Percentiles rank a stretch among this genome's conserved stretches.
phyloP scores from a whole-genome alignment of 768 basidiomycete genomes.

The Lyophyllum semitale region DNA sequence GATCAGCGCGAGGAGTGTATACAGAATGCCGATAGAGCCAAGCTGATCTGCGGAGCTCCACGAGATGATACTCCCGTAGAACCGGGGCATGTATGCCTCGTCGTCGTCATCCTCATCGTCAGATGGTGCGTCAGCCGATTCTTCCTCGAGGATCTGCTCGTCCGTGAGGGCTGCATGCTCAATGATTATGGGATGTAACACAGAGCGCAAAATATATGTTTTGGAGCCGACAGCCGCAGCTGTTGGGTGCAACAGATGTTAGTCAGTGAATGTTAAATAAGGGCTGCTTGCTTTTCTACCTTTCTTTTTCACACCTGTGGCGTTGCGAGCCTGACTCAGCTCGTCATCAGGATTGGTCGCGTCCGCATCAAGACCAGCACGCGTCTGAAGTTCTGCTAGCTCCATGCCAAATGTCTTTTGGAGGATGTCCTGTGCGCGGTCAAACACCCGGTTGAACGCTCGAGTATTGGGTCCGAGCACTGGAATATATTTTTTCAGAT shows the following conservation, averaged over 20 bases:
- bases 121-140: slow-evolving; percentile 46
- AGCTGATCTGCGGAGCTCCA: slow-evolving; percentile 74
- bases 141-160: slow-evolving; percentile 52
- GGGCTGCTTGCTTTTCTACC: slow-evolving; percentile 34
- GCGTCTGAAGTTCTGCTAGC: slow-evolving; percentile 73
- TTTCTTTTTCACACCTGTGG: slow-evolving; percentile 68
- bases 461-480: slow-evolving; percentile 45
- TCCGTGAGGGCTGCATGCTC: slow-evolving; percentile 58
- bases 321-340: slow-evolving; percentile 45
- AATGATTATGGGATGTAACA: slow-evolving; percentile 62
- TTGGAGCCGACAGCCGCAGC: slow-evolving; percentile 66
- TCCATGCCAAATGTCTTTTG: slow-evolving; percentile 79
- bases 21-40: slow-evolving; percentile 70
- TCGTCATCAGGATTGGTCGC: slow-evolving; percentile 43
- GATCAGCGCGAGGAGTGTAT: slow-evolving; percentile 81
- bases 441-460: slow-evolving; percentile 66
- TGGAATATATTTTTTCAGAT: slow-evolving; percentile 8
- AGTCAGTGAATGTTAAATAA: background rate
- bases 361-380: slow-evolving; percentile 55
- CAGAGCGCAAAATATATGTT: slow-evolving; percentile 82
- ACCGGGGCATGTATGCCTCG: slow-evolving; percentile 37
- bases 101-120: slow-evolving; percentile 54
- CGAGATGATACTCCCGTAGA: slow-evolving; percentile 70
- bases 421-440: slow-evolving; percentile 64
- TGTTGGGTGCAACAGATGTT: slow-evolving; percentile 22